Conservation (phyloP, 768 basidiomycete genomes). For the Naganishia onofrii region DNA sequence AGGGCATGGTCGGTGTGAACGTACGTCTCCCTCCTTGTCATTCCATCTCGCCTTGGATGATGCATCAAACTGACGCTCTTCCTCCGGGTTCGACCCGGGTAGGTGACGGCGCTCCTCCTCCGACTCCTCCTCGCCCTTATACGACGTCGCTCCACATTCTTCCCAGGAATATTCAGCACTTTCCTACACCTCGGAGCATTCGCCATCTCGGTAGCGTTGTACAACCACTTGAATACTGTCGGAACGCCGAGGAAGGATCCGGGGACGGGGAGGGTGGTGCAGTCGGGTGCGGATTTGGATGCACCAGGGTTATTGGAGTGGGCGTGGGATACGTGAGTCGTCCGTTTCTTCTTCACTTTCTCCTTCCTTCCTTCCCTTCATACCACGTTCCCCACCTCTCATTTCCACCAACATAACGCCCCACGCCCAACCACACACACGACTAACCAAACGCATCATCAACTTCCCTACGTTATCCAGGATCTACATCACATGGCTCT, state of each 20-base stretch:
- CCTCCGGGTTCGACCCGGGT: too few relatives aligned
- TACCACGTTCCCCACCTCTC: too few relatives aligned
- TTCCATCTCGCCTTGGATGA: too few relatives aligned
- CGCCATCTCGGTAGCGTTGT: slow-evolving; percentile 37
- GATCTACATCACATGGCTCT: slow-evolving; percentile 50
- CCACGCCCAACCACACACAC: too few relatives aligned
- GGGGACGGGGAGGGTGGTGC: slow-evolving; percentile 32
- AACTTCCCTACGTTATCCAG: slow-evolving; percentile 23
- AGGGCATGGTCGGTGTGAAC: slow-evolving; percentile 43
- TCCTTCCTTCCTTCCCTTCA: neutral
- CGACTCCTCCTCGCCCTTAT: slow-evolving; percentile 4
- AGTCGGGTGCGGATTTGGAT: slow-evolving; percentile 45
- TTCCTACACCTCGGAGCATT: slow-evolving; percentile 31
- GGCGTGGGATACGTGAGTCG: slow-evolving; percentile 49
- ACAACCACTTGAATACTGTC: slow-evolving; percentile 44
- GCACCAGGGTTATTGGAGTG: slow-evolving; percentile 47
- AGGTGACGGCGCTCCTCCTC: slow-evolving; percentile 28
- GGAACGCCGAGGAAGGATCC: slow-evolving; percentile 39
- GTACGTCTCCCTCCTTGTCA: slow-evolving; percentile 38
- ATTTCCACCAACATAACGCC: too few relatives aligned
- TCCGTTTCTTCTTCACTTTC: neutral
- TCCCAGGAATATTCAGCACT: slow-evolving; percentile 10
- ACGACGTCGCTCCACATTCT: neutral
- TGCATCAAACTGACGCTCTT: too few relatives aligned
- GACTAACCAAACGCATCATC: too few relatives aligned